Conservation (phyloP, 2,329 filamentous ascomycete species). For the Phaeosphaeriaceae sp. region DNA sequence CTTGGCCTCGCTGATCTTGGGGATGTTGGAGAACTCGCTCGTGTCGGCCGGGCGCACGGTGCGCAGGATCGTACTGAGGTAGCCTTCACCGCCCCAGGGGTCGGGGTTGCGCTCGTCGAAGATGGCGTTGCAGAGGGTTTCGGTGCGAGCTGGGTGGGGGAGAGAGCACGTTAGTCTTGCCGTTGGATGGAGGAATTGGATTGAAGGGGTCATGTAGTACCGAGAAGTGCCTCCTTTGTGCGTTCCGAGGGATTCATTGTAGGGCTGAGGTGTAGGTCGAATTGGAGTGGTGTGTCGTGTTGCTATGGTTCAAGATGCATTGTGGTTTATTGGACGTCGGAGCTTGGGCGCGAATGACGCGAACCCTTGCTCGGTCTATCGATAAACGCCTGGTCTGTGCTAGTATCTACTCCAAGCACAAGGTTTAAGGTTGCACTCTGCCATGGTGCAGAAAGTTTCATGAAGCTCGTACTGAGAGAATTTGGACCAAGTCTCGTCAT, state of each 20-base stretch:
- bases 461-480: neutral
- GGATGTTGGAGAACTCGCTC: conserved; percentile 17
- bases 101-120: conserved; percentile 54
- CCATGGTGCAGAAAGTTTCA: neutral
- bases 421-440: too few species aligned
- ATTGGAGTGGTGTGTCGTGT: neutral
- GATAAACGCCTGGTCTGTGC: neutral
- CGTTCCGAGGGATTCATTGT: conserved; percentile 52
- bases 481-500: too few species aligned
- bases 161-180: neutral
- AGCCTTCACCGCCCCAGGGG: conserved; percentile 31
- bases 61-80: conserved; percentile 63
- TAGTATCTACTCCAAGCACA: too few species aligned
- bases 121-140: conserved; percentile 49
- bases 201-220: conserved; percentile 30
- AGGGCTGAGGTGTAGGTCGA: neutral
- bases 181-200: neutral
- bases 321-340: neutral
- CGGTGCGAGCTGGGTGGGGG: conserved; percentile 45
- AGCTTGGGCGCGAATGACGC: neutral
- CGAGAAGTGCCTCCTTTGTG: conserved; percentile 50
- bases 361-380: neutral
- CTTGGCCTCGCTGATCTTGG: conserved; percentile 39
- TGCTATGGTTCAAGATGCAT: neutral
- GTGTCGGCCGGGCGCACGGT: conserved; percentile 59